Conservation (phyloP, 176 grass and related monocot genomes). For the Hyparrhenia diplandra region DNA sequence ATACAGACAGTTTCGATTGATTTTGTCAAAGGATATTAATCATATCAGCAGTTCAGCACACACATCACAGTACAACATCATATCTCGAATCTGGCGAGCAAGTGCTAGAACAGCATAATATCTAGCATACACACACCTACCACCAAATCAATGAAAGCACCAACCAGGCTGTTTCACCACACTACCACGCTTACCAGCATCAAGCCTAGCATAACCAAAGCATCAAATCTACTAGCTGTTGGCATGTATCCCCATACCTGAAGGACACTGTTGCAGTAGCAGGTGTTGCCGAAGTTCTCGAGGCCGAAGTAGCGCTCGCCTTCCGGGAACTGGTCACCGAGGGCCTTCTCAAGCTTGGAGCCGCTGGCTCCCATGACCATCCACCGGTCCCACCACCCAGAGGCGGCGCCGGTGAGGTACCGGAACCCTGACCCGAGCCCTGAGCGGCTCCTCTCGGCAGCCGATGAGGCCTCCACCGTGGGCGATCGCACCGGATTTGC, state of each 20-base stretch:
- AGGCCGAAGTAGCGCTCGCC: slow-evolving; percentile 98
- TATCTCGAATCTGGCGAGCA: neutral
- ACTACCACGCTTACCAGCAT: neutral
- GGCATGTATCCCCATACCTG: slow-evolving; percentile 46
- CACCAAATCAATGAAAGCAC: neutral
- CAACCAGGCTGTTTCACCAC: neutral
- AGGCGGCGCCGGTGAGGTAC: slow-evolving; percentile 68
- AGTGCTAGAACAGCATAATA: neutral
- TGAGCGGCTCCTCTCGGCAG: slow-evolving; percentile 60
- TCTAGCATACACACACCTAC: neutral
- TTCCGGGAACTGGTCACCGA: slow-evolving; percentile 93
- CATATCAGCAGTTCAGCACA: neutral
- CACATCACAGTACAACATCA: neutral
- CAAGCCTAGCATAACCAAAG: neutral
- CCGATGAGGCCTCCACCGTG: slow-evolving; percentile 67
- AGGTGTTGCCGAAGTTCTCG: slow-evolving; percentile 98
- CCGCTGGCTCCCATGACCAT: slow-evolving; percentile 92
- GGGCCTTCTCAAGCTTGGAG: slow-evolving; percentile 98
- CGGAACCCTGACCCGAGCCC: slow-evolving; percentile 76
- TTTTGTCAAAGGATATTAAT: neutral
- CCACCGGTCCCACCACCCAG: slow-evolving; percentile 95
- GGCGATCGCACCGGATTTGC: slow-evolving; percentile 43
- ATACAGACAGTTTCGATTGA: neutral
- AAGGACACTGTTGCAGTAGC: slow-evolving; percentile 98
- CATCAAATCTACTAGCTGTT: slow-evolving; percentile 21